Percentiles rank a stretch among this genome's conserved stretches.
Conservation (phyloP, 2,329 filamentous ascomycete species). For the Neoascochyta sp. region DNA sequence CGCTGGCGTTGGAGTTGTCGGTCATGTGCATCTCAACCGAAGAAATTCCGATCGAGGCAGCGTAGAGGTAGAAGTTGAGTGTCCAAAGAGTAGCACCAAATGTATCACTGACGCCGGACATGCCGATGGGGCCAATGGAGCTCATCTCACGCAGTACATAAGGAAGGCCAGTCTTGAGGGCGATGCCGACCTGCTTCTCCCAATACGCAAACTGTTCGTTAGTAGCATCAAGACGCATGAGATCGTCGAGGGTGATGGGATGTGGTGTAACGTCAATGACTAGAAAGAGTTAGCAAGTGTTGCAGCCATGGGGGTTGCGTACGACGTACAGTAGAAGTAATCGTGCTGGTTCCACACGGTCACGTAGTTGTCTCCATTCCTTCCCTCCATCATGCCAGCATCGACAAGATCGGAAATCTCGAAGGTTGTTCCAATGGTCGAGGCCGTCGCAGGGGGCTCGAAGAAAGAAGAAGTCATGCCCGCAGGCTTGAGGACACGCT, state of each 20-base stretch:
- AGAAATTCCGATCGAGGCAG: conserved; percentile 46
- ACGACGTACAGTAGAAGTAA: conserved; percentile 47
- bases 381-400: conserved; percentile 39
- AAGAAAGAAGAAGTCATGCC: conserved; percentile 45
- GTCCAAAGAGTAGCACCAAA: conserved; percentile 52
- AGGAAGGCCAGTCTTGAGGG: conserved; percentile 41
- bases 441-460: conserved; percentile 49
- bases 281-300: conserved; percentile 16
- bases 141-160: conserved; percentile 53
- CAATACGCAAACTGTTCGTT: conserved; percentile 49
- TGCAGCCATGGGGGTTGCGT: neutral
- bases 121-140: conserved; percentile 49
- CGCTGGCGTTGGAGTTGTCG: conserved; percentile 50
- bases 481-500: conserved; percentile 45
- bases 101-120: conserved; percentile 46
- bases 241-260: conserved; percentile 43
- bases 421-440: conserved; percentile 51
- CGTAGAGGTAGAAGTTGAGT: conserved; percentile 52
- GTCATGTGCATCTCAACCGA: conserved; percentile 55
- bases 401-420: conserved; percentile 42
- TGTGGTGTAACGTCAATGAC: conserved; percentile 47
- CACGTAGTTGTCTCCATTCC: conserved; percentile 40
- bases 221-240: conserved; percentile 47
- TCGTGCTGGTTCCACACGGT: conserved; percentile 53
- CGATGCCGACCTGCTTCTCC: conserved; percentile 44